Conservation (phyloP, 2,329 filamentous ascomycete genomes). For the Sarocladiaceae sp. region DNA sequence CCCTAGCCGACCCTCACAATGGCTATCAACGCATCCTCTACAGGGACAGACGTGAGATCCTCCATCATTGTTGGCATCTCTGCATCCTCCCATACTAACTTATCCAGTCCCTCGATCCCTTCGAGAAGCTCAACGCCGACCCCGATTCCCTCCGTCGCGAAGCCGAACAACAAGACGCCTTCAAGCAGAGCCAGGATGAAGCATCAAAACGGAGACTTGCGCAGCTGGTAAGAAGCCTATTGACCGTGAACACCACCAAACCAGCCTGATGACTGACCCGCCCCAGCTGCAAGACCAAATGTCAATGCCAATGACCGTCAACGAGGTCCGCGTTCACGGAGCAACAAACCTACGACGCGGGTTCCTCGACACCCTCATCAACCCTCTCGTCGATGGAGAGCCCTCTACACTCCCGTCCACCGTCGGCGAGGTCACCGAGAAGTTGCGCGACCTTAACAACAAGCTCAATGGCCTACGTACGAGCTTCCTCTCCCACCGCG, state of each 20-base stretch:
- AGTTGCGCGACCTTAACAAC: slow-evolving; percentile 62
- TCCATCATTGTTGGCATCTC: too few relatives aligned
- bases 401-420: slow-evolving; percentile 60
- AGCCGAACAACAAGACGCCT: slow-evolving; percentile 29
- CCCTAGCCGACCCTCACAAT: too few relatives aligned
- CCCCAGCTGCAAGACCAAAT: slow-evolving; percentile 59
- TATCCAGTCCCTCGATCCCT: not conserved
- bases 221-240: slow-evolving; percentile 24
- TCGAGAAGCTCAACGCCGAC: slow-evolving; percentile 21
- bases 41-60: too few relatives aligned
- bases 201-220: slow-evolving; percentile 32
- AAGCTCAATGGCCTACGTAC: slow-evolving; percentile 77
- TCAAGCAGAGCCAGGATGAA: slow-evolving; percentile 30
- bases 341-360: slow-evolving; percentile 74
- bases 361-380: slow-evolving; percentile 78
- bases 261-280: slow-evolving; percentile 14
- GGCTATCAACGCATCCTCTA: too few relatives aligned
- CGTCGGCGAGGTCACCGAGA: slow-evolving; percentile 69
- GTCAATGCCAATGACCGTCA: slow-evolving; percentile 80
- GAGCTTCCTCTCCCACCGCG: slow-evolving; percentile 15
- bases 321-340: slow-evolving; percentile 76
- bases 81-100: too few relatives aligned
- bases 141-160: slow-evolving; percentile 30
- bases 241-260: not conserved
- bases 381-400: slow-evolving; percentile 67